Base-by-base conservation (phyloP, 176 grass and related monocot genomes). In the Dendrocalamus sinicus region DNA sequence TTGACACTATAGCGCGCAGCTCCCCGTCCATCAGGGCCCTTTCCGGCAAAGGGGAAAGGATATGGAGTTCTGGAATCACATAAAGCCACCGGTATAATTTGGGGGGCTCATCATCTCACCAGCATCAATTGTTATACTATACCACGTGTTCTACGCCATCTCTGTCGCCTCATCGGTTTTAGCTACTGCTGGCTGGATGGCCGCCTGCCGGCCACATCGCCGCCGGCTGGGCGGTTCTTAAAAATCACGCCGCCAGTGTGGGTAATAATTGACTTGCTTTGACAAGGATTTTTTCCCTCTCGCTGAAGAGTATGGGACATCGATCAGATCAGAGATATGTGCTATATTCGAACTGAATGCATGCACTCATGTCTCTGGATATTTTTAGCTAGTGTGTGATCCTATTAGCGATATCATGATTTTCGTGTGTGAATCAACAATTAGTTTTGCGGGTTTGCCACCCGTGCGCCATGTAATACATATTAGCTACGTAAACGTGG, bases 81-180 rank as follows among this genome's bases (percentile, higher is more conserved):
- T 83, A 92, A 91, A 91, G 89, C 75, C 68, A 57, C 20, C 1
- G 58, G 57, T 86, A 86, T 67, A 86, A 86, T 86, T 78, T 82
- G 35, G 54, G 62, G 78, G 9, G 60, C 72, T 90, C 83, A 82
- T 77, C 64, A 24, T 77, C 78, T 86, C 44, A 76, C 9, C 46
- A 73, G 79, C 79, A 90, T 90, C 89, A 86, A 50, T 67, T 86
- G 39, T 77, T 53, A 23, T 77, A 54, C 83, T 70, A 70, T 72
- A 82, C 65, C 79, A 58, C 86, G 84, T 77, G 72, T 32, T 90
- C 52, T 46, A 86, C 58, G 19, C 65, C 47, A 83, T 86, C 73
- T 60, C 39, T 72, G 16, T 90, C 60, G 23, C 4, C 37, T 20
- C n/a, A 4, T 35, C 24, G 7, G 62, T 16, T 6, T 10, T 61